Conservation (phyloP, 2,329 filamentous ascomycete species). For the Penicillium sp. region DNA sequence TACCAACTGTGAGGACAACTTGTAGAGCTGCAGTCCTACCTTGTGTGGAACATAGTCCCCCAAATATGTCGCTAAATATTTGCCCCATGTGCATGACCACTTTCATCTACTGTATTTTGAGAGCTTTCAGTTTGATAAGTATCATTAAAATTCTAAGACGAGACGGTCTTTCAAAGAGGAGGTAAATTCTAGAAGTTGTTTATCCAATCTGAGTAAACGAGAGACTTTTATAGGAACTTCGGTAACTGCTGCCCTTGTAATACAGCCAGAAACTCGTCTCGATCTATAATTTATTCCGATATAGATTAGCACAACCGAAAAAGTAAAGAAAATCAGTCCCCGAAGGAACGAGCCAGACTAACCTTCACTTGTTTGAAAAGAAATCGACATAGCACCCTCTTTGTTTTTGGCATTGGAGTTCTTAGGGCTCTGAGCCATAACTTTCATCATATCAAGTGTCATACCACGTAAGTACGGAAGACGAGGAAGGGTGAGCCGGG, state of each 20-base stretch:
- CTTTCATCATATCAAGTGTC: constrained; percentile 30
- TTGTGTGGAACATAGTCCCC: no score
- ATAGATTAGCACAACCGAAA: background rate
- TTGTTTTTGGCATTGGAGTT: constrained; percentile 17
- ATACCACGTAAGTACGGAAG: constrained; percentile 26
- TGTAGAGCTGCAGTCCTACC: no score
- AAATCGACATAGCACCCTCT: constrained; percentile 27
- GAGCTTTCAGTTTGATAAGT: background rate
- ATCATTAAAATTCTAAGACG: no score
- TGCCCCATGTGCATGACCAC: no score
- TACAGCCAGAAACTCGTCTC: constrained; percentile 21
- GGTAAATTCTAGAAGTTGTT: background rate
- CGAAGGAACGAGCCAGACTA: background rate
- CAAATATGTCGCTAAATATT: no score
- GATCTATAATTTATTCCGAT: constrained; percentile 11
- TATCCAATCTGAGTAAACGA: background rate
- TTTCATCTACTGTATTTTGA: no score
- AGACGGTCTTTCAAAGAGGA: background rate
- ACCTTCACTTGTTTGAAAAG: constrained; percentile 28
- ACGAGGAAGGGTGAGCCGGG: constrained; percentile 23
- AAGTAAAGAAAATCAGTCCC: background rate
- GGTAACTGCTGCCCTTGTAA: constrained; percentile 10
- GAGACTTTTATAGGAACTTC: constrained; percentile 1
- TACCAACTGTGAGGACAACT: no score
- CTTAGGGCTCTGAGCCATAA: constrained; percentile 29